These are phyloP conservation scores for Eutrema yunnanense DNA, from an alignment of 345 rosid species.

Conservation along the genomic window DNA sequence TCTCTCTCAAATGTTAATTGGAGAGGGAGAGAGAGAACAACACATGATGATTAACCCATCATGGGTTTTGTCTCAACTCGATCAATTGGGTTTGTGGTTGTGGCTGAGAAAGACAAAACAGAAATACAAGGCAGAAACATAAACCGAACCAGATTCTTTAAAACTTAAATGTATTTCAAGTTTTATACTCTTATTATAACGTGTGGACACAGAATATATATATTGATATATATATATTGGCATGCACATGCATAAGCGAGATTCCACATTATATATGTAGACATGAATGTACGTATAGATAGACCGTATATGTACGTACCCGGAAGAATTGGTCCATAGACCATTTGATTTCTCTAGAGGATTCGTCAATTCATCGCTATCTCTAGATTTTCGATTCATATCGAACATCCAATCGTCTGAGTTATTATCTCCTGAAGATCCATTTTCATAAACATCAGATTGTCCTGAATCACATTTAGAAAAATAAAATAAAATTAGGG, in stretches of 20 bases:
- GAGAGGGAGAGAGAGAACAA: background rate
- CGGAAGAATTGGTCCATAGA: constrained; percentile 32
- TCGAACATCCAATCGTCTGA: constrained; percentile 86
- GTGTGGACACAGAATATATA: background rate
- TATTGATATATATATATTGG: background rate
- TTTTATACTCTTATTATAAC: background rate
- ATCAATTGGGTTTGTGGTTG: constrained; percentile 23
- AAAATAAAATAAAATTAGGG: background rate
- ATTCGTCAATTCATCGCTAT: constrained; percentile 43
- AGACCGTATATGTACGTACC: constrained; percentile 20
- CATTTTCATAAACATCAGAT: constrained; percentile 76
- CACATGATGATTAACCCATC: constrained; percentile 50
- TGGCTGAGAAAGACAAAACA: constrained; percentile 20
- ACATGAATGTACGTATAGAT: constrained; percentile 19
- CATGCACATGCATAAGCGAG: background rate
- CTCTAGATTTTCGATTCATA: constrained; percentile 45
- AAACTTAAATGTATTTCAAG: background rate
- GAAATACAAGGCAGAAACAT: constrained; percentile 17
- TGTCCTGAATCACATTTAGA: constrained; percentile 41
- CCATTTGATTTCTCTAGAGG: constrained; percentile 32
- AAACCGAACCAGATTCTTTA: background rate
- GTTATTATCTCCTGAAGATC: constrained; percentile 89
- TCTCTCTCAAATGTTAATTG: background rate
- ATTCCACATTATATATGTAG: constrained; percentile 21
- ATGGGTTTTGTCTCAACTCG: constrained; percentile 39